Conservation (phyloP, 768 basidiomycete species). For the Suillus sp. region DNA sequence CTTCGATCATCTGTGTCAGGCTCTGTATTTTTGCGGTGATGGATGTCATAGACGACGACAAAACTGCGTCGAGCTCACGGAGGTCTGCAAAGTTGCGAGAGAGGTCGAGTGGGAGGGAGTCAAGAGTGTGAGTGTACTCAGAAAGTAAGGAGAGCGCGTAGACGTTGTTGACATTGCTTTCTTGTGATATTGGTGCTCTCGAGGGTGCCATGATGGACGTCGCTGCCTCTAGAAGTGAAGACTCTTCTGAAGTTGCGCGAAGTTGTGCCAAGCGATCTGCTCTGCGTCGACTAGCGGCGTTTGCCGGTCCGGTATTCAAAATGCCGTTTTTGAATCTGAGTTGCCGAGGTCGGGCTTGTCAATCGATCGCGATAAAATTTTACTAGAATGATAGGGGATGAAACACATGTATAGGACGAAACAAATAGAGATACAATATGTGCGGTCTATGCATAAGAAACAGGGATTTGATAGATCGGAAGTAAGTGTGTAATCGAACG, state of each 20-base stretch:
- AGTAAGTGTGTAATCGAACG: slow-evolving; percentile 4
- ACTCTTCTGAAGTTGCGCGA: background rate
- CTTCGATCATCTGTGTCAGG: slow-evolving; percentile 78
- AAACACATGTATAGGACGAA: slow-evolving; percentile 15
- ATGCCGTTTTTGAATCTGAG: slow-evolving; percentile 1
- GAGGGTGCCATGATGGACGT: slow-evolving; percentile 38
- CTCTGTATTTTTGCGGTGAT: slow-evolving; percentile 79
- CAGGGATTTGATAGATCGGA: slow-evolving; percentile 22
- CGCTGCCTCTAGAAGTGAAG: background rate
- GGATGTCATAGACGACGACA: slow-evolving; percentile 81
- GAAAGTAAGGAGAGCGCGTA: slow-evolving; percentile 71
- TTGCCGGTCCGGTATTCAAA: slow-evolving; percentile 33
- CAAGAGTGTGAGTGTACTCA: slow-evolving; percentile 90
- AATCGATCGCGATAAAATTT: background rate
- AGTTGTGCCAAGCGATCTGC: slow-evolving; percentile 1
- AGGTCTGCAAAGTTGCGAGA: slow-evolving; percentile 95
- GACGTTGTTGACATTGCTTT: slow-evolving; percentile 43
- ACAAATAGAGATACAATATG: slow-evolving; percentile 24
- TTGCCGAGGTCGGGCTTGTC: background rate
- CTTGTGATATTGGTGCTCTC: slow-evolving; percentile 32
- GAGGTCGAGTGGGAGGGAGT: slow-evolving; percentile 91
- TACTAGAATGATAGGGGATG: slow-evolving; percentile 1
- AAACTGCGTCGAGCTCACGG: slow-evolving; percentile 96
- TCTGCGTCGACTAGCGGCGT: slow-evolving; percentile 17
- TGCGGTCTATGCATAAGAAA: slow-evolving; percentile 23